Evolutionary conservation across 2,329 filamentous ascomycete species (phyloP), one percentile per base, ranked within the genome.

Genomic region (Calonectria pseudoreteaudii): DNA sequence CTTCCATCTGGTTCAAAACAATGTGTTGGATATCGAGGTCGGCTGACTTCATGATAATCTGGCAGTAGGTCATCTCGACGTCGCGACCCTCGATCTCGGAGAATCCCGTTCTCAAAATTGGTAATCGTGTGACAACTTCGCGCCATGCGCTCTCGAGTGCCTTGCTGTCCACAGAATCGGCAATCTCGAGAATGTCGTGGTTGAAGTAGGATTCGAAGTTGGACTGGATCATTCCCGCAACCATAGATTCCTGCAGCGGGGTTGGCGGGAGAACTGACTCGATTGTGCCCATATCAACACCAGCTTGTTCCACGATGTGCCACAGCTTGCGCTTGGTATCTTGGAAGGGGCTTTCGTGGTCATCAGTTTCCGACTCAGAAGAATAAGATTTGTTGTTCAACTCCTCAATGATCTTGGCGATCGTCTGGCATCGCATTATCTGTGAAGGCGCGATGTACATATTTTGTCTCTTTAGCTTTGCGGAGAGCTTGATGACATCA

Each of bases 171-270:
- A 92, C 86, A 0, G 85, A 82, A 0, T 86, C 75, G 0, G 84
- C 80, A 2, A 98, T 76, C 75, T 92, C 89, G 28, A 97, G 86
- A 2, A 96, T 84, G 78, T 98, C 94, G 71, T 97, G 93, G 75
- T 97, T 98, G 86, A 95, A 97, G 81, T 98, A 98, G 75, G 92
- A 90, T 14, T 88, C 86, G 78, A 94, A 96, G 4, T 91, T 87
- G 0, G 95, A 97, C 20, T 91, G 88, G 0, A 95, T 77, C 94
- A 98, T 98, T 74, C 95, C 94, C 0, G 93, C 92, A 3, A 97
- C 86, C 92, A 98, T 95, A 1, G 93, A 93, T 82, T 98, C 95
- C 84, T 98, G 96, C 7, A 98, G 87, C 9, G 95, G 93, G 0
- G 96, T 98, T 0, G 93, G 90, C 0, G 95, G 95, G 2, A 97